Evolutionary conservation across 148 eudicot species (phyloP).

Genomic region (Mesembryanthemum crystallinum): DNA sequence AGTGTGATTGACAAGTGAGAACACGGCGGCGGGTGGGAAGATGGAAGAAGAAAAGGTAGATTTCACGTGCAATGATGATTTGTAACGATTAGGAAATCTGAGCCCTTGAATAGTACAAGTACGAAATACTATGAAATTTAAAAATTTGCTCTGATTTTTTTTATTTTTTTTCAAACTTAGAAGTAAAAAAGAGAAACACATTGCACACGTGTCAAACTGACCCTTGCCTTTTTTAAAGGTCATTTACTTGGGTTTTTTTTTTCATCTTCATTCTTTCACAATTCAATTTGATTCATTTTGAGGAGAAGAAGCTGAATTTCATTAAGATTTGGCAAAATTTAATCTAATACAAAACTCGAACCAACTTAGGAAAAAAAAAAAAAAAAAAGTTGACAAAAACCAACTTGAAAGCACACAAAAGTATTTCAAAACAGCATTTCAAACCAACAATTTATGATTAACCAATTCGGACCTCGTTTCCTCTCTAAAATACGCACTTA

Average conservation of each 20-base stretch:
- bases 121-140: neutral
- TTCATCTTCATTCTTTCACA: no score
- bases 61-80: constrained; percentile 26
- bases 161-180: neutral
- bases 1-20: neutral
- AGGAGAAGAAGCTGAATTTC: no score
- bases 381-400: no score
- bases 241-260: constrained; percentile 11
- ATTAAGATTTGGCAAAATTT: no score
- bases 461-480: no score
- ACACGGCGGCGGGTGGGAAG: constrained; percentile 10
- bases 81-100: constrained; percentile 7
- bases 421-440: no score
- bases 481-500: no score
- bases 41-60: neutral
- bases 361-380: no score
- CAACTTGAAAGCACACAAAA: no score
- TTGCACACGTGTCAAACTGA: constrained; percentile 12
- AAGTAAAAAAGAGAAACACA: neutral
- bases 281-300: no score
- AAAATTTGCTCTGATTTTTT: neutral
- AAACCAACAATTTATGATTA: no score
- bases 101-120: constrained; percentile 2
- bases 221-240: constrained; percentile 20
- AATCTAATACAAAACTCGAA: no score